Conservation (phyloP, 106 monocot genomes). For the Cymbidium sinense region DNA sequence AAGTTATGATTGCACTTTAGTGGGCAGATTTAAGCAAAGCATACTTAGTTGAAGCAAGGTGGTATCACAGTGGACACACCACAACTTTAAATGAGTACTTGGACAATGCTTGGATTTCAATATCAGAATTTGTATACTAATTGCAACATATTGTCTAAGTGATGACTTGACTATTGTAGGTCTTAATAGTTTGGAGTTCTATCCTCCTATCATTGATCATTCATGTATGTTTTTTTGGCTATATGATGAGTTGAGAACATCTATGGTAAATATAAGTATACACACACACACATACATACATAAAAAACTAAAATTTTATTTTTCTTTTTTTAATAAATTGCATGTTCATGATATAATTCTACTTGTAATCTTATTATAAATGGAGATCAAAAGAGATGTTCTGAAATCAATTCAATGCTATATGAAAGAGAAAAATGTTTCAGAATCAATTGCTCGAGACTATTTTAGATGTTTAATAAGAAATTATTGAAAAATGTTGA, state of each 20-base stretch:
- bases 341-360: neutral
- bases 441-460: constrained; percentile 8
- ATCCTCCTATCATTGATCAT: neutral
- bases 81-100: constrained; percentile 25
- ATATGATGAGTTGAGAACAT: constrained; percentile 21
- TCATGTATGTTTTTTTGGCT: constrained; percentile 13
- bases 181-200: neutral
- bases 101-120: constrained; percentile 18
- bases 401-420: constrained; percentile 21
- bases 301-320: too few relatives aligned
- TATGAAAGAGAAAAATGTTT: constrained; percentile 21
- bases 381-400: constrained; percentile 11
- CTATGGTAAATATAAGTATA: neutral
- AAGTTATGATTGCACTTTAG: neutral
- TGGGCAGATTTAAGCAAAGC: constrained; percentile 18
- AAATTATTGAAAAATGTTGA: neutral
- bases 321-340: neutral
- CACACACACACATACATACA: too few relatives aligned
- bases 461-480: constrained; percentile 9
- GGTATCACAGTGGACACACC: constrained; percentile 12
- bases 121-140: neutral
- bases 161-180: constrained; percentile 4
- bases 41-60: constrained; percentile 15
- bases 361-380: neutral
- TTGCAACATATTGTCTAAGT: neutral